A percentile compares a stretch with the other conserved stretches of the same genome.
phyloP scores from a whole-genome alignment of 2,329 filamentous ascomycete genomes.

The Aspergillus sp. region DNA sequence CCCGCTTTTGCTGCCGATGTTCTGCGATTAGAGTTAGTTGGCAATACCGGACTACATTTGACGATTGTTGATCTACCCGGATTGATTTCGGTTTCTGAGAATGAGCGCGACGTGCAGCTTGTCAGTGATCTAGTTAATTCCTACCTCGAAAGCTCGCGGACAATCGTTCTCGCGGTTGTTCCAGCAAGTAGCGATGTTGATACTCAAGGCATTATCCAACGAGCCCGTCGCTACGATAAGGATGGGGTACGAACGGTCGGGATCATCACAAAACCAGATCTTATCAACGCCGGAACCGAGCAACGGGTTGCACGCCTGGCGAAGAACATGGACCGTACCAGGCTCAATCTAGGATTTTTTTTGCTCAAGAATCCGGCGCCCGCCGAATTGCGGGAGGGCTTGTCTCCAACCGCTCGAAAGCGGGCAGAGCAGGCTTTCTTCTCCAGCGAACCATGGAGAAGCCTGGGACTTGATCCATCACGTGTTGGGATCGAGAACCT shows the following conservation, averaged over 20 bases:
- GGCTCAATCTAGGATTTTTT: constrained; percentile 30
- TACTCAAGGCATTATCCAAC: constrained; percentile 43
- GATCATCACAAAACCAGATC: constrained; percentile 51
- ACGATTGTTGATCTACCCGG: constrained; percentile 63
- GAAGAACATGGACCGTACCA: constrained; percentile 27
- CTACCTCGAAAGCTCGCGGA: constrained; percentile 45
- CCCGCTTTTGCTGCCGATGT: constrained; percentile 50
- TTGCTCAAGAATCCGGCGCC: constrained; percentile 28
- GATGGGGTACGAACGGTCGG: constrained; percentile 40
- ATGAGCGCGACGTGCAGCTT: constrained; percentile 55
- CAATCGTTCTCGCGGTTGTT: constrained; percentile 49
- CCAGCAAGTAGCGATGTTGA: constrained; percentile 44
- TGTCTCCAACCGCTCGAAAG: constrained; percentile 4
- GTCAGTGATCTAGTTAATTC: constrained; percentile 49
- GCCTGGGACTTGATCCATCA: constrained; percentile 15
- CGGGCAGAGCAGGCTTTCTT: constrained; percentile 18
- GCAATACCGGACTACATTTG: constrained; percentile 55
- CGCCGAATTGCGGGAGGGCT: constrained; percentile 17
- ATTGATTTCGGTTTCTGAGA: constrained; percentile 54
- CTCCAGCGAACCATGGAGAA: constrained; percentile 16
- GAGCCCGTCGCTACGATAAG: constrained; percentile 35
- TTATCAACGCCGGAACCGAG: constrained; percentile 24
- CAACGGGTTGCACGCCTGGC: constrained; percentile 24
- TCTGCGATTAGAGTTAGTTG: constrained; percentile 58
- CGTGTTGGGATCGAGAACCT: constrained; percentile 22